These are phyloP conservation scores for Cubamyces lactineus DNA, from an alignment of 768 basidiomycete genomes.

Conservation along the genomic window DNA sequence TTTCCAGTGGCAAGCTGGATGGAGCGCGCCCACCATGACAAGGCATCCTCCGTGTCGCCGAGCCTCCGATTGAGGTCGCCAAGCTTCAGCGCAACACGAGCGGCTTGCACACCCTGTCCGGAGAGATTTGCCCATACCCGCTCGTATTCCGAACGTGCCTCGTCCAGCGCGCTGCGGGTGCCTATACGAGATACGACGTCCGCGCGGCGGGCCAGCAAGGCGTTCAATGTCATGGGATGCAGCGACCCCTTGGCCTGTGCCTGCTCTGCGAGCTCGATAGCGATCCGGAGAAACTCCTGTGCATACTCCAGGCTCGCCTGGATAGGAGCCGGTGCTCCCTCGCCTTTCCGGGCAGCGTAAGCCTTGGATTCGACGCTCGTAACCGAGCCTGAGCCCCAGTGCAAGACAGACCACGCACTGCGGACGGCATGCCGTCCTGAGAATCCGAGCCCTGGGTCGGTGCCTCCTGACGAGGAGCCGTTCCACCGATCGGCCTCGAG, in stretches of 20 bases:
- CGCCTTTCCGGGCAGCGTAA: constrained; percentile 36
- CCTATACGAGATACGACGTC: constrained; percentile 65
- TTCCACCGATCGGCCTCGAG: constrained; percentile 65
- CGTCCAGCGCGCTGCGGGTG: constrained; percentile 47
- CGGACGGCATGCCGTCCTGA: constrained; percentile 63
- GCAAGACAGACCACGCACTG: constrained; percentile 70
- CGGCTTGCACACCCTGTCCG: constrained; percentile 46
- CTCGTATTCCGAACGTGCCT: constrained; percentile 60
- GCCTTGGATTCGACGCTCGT: constrained; percentile 42
- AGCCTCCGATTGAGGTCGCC: constrained; percentile 66
- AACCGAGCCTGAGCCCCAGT: constrained; percentile 59
- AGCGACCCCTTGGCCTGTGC: constrained; percentile 44
- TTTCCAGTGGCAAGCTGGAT: constrained; percentile 48
- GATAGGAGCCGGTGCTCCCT: constrained; percentile 45
- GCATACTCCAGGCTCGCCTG: constrained; percentile 60
- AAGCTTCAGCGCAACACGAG: constrained; percentile 63
- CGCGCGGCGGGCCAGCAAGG: constrained; percentile 60
- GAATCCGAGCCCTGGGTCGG: constrained; percentile 70
- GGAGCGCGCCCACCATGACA: constrained; percentile 70
- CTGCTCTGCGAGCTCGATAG: constrained; percentile 50
- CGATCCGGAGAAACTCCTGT: constrained; percentile 54
- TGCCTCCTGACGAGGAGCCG: constrained; percentile 55
- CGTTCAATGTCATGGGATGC: constrained; percentile 52
- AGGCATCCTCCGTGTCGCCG: constrained; percentile 54
- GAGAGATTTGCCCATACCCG: constrained; percentile 55